A percentile compares a stretch with the other conserved stretches of the same genome.
phyloP scores from a whole-genome alignment of 305 asterid genomes.

The Solanum hybrid region DNA sequence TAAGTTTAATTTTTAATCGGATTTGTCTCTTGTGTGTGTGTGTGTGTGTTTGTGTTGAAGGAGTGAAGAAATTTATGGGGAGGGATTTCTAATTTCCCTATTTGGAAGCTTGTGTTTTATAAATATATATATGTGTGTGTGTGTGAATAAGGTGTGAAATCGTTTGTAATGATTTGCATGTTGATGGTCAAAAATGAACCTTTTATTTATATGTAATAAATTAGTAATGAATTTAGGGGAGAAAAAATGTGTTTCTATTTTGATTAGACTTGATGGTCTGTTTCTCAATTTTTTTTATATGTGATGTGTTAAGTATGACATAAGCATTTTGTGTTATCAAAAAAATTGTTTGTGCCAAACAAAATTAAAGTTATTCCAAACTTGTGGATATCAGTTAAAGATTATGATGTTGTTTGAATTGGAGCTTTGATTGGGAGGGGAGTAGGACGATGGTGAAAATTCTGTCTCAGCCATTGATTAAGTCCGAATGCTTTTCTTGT shows the following conservation, averaged over 20 bases:
- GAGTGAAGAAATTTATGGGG: neutral
- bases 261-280: slow-evolving; percentile 5
- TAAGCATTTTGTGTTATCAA: neutral
- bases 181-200: neutral
- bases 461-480: neutral
- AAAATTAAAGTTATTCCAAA: neutral
- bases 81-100: neutral
- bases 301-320: neutral
- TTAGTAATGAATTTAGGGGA: neutral
- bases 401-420: neutral
- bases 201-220: neutral
- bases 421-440: neutral
- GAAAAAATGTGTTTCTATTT: neutral
- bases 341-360: neutral
- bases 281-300: neutral
- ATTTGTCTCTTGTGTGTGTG: neutral
- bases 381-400: neutral
- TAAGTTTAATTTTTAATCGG: neutral
- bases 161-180: neutral
- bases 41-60: neutral
- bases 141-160: slow-evolving; percentile 4
- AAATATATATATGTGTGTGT: neutral
- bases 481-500: neutral
- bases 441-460: neutral
- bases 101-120: neutral